Base-by-base conservation (phyloP, 179 eudicot genomes). In the Corrigiola litoralis region DNA sequence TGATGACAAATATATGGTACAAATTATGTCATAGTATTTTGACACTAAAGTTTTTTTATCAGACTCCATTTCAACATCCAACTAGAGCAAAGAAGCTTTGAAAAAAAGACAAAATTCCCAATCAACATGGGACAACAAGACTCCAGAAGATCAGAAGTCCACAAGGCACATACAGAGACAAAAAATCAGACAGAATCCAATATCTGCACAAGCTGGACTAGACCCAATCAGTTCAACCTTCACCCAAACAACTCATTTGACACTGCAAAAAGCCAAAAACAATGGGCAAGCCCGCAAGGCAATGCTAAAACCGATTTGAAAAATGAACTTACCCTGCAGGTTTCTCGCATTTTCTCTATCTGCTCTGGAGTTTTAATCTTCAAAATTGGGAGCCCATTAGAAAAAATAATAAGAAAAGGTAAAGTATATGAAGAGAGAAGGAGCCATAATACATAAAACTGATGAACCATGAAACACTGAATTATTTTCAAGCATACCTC, bases 321-420 rank as follows among this genome's bases (percentile, higher is more conserved):
- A 29, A 14, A 32, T 59, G 44, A 57, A 54, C 83, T 83, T 81
- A 94, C 99, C 49, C 79, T 76, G 71, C 91, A 84, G 63, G 92
- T 81, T 78, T 94, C 99, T 71, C 97, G 75, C 97, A 94, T 88
- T 81, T 83, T 90, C 81, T 71, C 78, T 58, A 94, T 94, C 68
- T 76, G 77, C 69, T 86, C 95, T 56, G 88, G 84, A 60, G 90
- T 75, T 80, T 94, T 94, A 71, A 94, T 88, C 99, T 94, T 72
- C 88, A 81, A 32, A 69, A 63, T 38, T 50, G 24, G 75, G 42
- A 66, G 42, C 4, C 48, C 41, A 18, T 74, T 29, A 74, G 69
- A 31, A 9, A 34, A 20, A 2, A 44, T 34, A 68, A 65, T 31
- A 9, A 34, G 58, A 42, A 40, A 62, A 50, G 50, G 38, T 41